Base-by-base conservation (phyloP, 2,329 filamentous ascomycete species). In the Botrytis cinerea region DNA sequence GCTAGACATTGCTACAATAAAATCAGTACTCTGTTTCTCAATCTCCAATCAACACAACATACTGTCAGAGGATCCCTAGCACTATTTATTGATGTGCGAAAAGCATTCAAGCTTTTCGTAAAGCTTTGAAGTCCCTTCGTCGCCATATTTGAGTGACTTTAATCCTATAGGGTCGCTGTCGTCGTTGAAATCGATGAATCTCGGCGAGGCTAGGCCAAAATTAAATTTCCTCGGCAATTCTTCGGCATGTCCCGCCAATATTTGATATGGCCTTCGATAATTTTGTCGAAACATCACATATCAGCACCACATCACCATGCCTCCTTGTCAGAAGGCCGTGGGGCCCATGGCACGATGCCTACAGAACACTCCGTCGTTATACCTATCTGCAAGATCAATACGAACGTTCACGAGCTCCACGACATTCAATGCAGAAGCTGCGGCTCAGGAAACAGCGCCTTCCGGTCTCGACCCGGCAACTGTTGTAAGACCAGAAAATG, bases 381-480 rank as follows among this genome's bases (percentile, higher is more conserved):
- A 71, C 60, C 72, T 76, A 25, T 77, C 79, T 76, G 71, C 74
- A 28, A 75, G 74, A 70, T 62, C 75, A 32, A 76, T 81, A 73
- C 78, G 80, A 61, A 69, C 75, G 32, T 80, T 81, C 74, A 74
- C 79, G 38, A 80, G 75, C 75, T 77, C 75, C 82, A 84, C 77
- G 81, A 83, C 60, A 81, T 78, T 64, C 82, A 82, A 74, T 68
- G 76, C 75, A 73, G 80, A 80, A 73, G 82, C 73, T 75, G 75
- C 75, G 78, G 80, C 51, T 79, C 80, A 86, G 78, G 79, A 80
- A 69, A 78, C 80, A 75, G 77, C 79, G 48, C 80, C 80, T 46
- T 75, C 78, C n/a, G 83, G 86, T 77, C 83, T 89, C 77, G 89
- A 94, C 81, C 92, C 91, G n/a, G 85, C 88, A 75, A 90, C 89